Evolutionary conservation across 352 stramenopile genomes (phyloP).

Genomic region (Elongisporangium prolatum): DNA sequence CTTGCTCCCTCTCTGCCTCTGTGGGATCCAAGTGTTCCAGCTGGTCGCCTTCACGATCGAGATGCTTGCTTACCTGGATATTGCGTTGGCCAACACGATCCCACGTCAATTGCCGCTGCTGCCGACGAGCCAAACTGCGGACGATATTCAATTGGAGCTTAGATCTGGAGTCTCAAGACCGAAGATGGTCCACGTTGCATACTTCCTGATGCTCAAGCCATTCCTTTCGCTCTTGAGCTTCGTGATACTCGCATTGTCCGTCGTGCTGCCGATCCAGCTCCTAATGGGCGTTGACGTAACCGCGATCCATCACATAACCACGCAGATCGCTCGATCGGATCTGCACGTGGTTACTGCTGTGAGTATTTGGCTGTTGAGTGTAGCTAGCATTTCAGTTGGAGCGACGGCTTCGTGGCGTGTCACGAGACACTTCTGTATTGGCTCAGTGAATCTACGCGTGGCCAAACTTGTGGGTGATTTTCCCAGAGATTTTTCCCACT

Average conservation of each 20-base stretch:
- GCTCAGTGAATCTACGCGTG: not conserved
- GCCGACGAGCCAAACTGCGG: not conserved
- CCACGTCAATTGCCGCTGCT: not conserved
- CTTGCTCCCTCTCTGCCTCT: constrained; percentile 49
- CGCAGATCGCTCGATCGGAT: not conserved
- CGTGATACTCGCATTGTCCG: not conserved
- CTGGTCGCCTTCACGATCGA: constrained; percentile 45
- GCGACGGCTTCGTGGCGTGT: not conserved
- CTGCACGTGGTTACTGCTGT: not conserved
- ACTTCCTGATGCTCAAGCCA: not conserved
- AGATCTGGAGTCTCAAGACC: not conserved
- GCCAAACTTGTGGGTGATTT: too few relatives aligned
- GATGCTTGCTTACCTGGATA: constrained; percentile 50
- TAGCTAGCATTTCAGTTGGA: not conserved
- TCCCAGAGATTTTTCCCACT: too few relatives aligned
- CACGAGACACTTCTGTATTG: not conserved
- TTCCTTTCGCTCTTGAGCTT: not conserved
- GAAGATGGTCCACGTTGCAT: not conserved
- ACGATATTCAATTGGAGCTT: too few relatives aligned
- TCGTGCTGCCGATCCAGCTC: not conserved
- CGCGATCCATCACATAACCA: not conserved
- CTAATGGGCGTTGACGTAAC: not conserved
- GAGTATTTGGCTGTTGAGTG: not conserved
- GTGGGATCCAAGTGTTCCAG: constrained; percentile 48
- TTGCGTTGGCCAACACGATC: constrained; percentile 40